Evolutionary conservation across 805 yeast species (phyloP).

Genomic region (Saccharomycopsis capsularis): DNA sequence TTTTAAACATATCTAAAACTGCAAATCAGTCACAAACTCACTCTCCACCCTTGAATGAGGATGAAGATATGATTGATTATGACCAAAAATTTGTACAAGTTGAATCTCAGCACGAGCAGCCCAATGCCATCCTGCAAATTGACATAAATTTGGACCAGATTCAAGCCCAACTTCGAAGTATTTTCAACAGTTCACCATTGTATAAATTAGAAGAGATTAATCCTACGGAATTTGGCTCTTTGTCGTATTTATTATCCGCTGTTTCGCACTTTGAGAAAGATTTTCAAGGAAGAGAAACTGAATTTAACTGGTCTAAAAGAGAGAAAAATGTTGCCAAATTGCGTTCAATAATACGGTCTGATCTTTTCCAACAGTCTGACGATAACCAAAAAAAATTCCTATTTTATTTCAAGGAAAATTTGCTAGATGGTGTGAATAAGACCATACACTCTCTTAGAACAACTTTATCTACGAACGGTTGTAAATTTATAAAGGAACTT

Average conservation of each 20-base stretch:
- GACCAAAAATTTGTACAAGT: background rate
- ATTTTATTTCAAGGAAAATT: slow-evolving; percentile 28
- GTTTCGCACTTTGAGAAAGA: slow-evolving; percentile 24
- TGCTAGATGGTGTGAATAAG: slow-evolving; percentile 58
- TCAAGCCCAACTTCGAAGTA: slow-evolving; percentile 34
- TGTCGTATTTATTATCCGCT: slow-evolving; percentile 25
- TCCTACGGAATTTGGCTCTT: background rate
- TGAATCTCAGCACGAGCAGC: background rate
- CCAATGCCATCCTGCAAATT: slow-evolving; percentile 23
- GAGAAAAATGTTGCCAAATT: slow-evolving; percentile 54
- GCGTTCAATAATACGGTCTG: slow-evolving; percentile 57
- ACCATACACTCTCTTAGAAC: slow-evolving; percentile 74
- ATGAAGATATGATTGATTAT: background rate
- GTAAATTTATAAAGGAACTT: slow-evolving; percentile 69
- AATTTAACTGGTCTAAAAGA: slow-evolving; percentile 74
- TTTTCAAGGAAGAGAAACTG: slow-evolving; percentile 77
- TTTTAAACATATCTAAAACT: background rate
- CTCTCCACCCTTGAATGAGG: background rate
- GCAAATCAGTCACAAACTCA: background rate
- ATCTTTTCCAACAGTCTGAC: slow-evolving; percentile 34
- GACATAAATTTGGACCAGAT: slow-evolving; percentile 29
- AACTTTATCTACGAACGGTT: slow-evolving; percentile 67
- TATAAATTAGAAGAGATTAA: background rate
- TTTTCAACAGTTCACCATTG: slow-evolving; percentile 27
- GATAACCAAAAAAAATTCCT: slow-evolving; percentile 31